phyloP scores from a whole-genome alignment of 441 rosid genomes.

The Capsella rubella region DNA sequence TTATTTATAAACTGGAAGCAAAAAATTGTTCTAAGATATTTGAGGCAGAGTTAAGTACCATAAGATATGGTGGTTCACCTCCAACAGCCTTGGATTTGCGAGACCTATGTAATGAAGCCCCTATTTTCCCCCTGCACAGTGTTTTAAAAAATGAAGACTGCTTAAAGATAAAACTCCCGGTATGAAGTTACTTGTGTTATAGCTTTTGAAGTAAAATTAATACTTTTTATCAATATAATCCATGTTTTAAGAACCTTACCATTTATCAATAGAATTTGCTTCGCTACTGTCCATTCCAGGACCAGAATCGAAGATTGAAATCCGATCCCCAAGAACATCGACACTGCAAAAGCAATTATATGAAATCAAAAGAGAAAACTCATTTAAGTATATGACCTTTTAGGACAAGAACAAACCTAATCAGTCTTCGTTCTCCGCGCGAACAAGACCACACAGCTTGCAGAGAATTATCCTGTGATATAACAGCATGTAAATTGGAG shows the following conservation, averaged over 20 bases:
- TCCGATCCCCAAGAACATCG: slow-evolving; percentile 51
- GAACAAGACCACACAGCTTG: slow-evolving; percentile 79
- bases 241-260: slow-evolving; percentile 48
- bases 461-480: slow-evolving; percentile 74
- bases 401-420: slow-evolving; percentile 52
- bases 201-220: neutral
- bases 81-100: slow-evolving; percentile 59
- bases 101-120: slow-evolving; percentile 70
- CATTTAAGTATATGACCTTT: neutral
- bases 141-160: neutral
- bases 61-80: slow-evolving; percentile 71
- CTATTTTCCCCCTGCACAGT: slow-evolving; percentile 74
- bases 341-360: slow-evolving; percentile 55
- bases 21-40: neutral
- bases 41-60: slow-evolving; percentile 45
- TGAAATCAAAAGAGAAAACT: neutral
- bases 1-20: neutral
- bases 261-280: slow-evolving; percentile 58
- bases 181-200: neutral
- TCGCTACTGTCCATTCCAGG: slow-evolving; percentile 69
- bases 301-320: slow-evolving; percentile 75
- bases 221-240: neutral
- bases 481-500: neutral
- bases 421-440: slow-evolving; percentile 49
- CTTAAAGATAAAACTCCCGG: neutral